A percentile compares a stretch with the other conserved stretches of the same genome.
These are phyloP conservation scores for Crataegus laevigata DNA, from an alignment of 306 rosid genomes.

Conservation along the genomic window DNA sequence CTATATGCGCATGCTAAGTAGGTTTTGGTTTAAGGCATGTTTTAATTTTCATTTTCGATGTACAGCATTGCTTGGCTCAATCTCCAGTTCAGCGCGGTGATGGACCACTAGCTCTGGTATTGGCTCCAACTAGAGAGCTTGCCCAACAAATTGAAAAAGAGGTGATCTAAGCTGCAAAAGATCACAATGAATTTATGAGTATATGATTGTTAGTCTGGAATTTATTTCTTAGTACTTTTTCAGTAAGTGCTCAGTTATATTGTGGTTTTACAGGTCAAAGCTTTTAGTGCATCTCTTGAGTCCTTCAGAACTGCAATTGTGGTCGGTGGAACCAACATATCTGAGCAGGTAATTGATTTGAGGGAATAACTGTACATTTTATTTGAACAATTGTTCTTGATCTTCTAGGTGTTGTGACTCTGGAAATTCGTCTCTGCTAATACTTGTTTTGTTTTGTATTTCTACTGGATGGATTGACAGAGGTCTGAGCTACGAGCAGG, in stretches of 20 bases:
- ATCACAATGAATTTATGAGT: neutral
- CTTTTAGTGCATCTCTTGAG: constrained; percentile 70
- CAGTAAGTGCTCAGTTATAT: neutral
- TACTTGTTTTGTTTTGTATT: constrained; percentile 1
- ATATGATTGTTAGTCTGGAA: constrained; percentile 2
- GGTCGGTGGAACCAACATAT: constrained; percentile 82
- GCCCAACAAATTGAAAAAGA: constrained; percentile 92
- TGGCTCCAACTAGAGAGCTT: constrained; percentile 93
- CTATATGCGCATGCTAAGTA: neutral
- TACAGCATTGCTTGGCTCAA: constrained; percentile 80
- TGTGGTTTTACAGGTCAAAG: constrained; percentile 60
- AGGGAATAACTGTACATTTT: neutral
- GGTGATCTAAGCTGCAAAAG: constrained; percentile 29
- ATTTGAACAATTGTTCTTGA: neutral
- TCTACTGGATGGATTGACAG: constrained; percentile 34
- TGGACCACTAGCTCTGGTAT: constrained; percentile 74
- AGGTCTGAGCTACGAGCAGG: constrained; percentile 82
- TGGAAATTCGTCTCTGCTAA: neutral
- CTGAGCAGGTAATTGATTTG: constrained; percentile 60
- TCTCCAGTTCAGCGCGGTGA: constrained; percentile 59
- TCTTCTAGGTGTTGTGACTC: neutral
- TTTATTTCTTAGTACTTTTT: constrained; percentile 3
- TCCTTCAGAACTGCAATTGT: constrained; percentile 73
- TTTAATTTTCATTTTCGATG: constrained; percentile 4
- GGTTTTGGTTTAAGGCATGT: neutral